Conservation (phyloP, 495 filamentous ascomycete genomes). For the Penicillium lividum region DNA sequence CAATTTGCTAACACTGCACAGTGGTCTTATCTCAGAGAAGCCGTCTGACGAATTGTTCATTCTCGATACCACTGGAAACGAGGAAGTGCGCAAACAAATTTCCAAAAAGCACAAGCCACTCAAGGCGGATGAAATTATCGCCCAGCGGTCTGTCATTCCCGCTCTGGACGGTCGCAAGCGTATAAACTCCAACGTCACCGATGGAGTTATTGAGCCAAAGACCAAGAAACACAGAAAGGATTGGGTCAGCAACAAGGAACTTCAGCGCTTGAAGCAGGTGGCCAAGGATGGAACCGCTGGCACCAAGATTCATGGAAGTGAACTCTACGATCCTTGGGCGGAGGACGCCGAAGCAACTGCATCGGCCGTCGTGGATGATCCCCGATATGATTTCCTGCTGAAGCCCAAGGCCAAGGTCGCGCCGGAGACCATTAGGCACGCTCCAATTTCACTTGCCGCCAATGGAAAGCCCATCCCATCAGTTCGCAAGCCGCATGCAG, state of each 20-base stretch:
- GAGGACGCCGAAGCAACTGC: conserved; percentile 42
- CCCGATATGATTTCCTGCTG: conserved; percentile 60
- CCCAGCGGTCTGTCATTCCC: conserved; percentile 76
- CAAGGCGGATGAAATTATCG: conserved; percentile 88
- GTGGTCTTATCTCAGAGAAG: conserved; percentile 81
- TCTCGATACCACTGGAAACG: conserved; percentile 72
- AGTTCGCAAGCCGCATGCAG: conserved; percentile 75
- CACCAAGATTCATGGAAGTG: conserved; percentile 52
- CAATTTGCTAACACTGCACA: conserved; percentile 34
- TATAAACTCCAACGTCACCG: conserved; percentile 52
- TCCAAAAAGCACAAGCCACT: conserved; percentile 70
- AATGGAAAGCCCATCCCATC: conserved; percentile 75
- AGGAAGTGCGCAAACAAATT: conserved; percentile 58
- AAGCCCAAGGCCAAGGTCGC: conserved; percentile 65
- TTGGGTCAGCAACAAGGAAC: conserved; percentile 80
- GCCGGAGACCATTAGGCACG: conserved; percentile 72
- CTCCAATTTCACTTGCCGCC: conserved; percentile 76
- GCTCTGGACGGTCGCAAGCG: conserved; percentile 77
- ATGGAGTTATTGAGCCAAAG: conserved; percentile 67
- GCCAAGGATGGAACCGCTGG: conserved; percentile 70
- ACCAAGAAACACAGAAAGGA: conserved; percentile 71
- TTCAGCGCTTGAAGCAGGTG: conserved; percentile 70
- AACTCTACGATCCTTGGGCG: conserved; percentile 77
- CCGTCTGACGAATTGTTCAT: conserved; percentile 77
- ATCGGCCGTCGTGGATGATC: conserved; percentile 38